Base-by-base conservation (phyloP, 2,329 filamentous ascomycete genomes). In the Exophiala dermatitidis region DNA sequence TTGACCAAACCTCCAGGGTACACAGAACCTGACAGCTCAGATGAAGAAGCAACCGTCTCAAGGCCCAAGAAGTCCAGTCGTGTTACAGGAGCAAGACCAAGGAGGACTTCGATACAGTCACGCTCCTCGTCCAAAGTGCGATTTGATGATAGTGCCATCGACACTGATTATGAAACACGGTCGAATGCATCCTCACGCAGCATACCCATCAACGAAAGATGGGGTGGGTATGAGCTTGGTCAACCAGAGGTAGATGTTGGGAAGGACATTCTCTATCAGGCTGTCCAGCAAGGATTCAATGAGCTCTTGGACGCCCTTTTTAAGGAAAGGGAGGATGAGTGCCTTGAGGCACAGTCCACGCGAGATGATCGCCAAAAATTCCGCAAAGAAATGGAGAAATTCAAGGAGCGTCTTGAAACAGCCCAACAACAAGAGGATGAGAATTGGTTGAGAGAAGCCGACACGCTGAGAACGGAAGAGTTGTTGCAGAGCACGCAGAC, bases 221-320 rank as follows among this genome's bases (percentile, higher is more conserved):
- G 84, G 84, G 85, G 84, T 46, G 85, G 85, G 12, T 84, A 88
- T 68, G 86, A 89, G 48, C 83, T 94, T 10, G 86, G 87, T 0
- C 82, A 87, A 60, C 84, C 85, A 0, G 90, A 95, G 67, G 80
- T 79, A 54, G 90, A 95, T 67, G 83, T 88, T 4, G 89, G 88
- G 36, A 88, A 86, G 62, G 89, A 97, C 66, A 86, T 96, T 3
- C 74, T 97, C 1, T 96, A 95, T 65, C 88, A 95, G 67, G 83
- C 94, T 32, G 90, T 88, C 0, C 90, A 96, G 68, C 86, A 95
- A 68, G 86, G 89, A 0, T 88, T 95, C 72, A 96, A 97, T 64
- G 90, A 97, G 69, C 75, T 97, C 1, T 79, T 98, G 0, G 88
- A 97, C 65, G 79, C 83, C 1, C 76, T 98, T 0, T 98, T 98